Base-by-base conservation (phyloP, 495 filamentous ascomycete genomes). In the Corynascus novoguineensis region DNA sequence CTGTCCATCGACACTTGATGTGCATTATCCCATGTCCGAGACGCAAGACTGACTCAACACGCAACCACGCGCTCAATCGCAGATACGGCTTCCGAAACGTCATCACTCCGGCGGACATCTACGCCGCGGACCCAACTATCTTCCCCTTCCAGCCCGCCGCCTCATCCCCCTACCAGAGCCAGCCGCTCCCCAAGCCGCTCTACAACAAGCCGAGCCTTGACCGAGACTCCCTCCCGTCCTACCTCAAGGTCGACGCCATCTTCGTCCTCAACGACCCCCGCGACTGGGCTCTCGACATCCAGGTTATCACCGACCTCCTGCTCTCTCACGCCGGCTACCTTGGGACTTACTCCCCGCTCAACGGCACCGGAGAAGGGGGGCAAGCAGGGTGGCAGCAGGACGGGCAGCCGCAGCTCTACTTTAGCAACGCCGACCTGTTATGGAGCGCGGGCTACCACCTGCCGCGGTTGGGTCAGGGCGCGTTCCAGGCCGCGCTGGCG, bases 391-490 rank as follows among this genome's bases (percentile, higher is more conserved):
- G 83, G 76, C 86, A 88, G 62, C 79, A 83, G 61, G 86, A 93
- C 67, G 81, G 79, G 4, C 93, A 96, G 69, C 87, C 93, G 0
- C 76, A 74, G 25, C 71, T 97, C 0, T 96, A 85, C 74, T 96
- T 95, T 75, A 71, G 68, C 61, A 97, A 97, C 69, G 86, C 89
- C 1, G 93, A 99, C 71, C 73, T 97, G 19, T 79, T 87, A 68
- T 99, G 91, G 92, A 85, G 88, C 28, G 85, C 90, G 0, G 76
- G 73, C 19, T 90, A 92, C 69, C 88, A 83, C 53, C 80, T 92
- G n/a, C 90, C 92, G 6, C 85, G 93, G 21, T 81, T 97, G 24
- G 93, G 93, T 7, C 95, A 97, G 72, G 95, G 93, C 41, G 92
- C 86, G 0, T 99, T 97, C 76, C 84, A 86, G 57, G 83, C 83